Evolutionary conservation across 805 yeast genomes (phyloP).

Genomic region (Candida anglica): DNA sequence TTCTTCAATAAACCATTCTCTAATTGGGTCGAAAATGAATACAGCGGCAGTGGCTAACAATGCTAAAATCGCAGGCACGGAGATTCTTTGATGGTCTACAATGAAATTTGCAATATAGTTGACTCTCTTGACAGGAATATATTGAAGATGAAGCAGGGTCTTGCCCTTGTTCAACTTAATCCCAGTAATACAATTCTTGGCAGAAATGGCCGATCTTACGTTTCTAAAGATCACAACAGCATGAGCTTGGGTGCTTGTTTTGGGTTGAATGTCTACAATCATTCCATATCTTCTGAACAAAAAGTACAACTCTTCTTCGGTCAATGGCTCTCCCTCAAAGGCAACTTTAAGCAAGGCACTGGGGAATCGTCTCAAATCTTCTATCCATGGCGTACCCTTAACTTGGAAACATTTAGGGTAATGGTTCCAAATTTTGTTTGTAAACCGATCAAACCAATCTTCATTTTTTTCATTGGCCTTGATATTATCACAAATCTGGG

Average conservation of each 20-base stretch:
- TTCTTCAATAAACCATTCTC: slow-evolving; percentile 72
- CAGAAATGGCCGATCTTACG: slow-evolving; percentile 70
- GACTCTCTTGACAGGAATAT: slow-evolving; percentile 51
- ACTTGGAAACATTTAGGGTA: slow-evolving; percentile 65
- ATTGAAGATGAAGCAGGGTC: slow-evolving; percentile 64
- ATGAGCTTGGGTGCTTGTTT: slow-evolving; percentile 39
- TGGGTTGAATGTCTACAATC: slow-evolving; percentile 68
- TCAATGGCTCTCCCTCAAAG: slow-evolving; percentile 72
- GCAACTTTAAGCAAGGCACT: slow-evolving; percentile 57
- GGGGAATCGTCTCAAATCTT: slow-evolving; percentile 80
- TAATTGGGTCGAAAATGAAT: slow-evolving; percentile 85
- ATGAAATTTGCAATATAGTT: slow-evolving; percentile 56
- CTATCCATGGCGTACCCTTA: slow-evolving; percentile 94
- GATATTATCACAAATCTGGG: slow-evolving; percentile 46
- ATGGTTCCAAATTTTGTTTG: slow-evolving; percentile 10
- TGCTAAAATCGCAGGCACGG: slow-evolving; percentile 78
- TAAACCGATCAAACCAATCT: slow-evolving; percentile 7
- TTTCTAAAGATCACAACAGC: slow-evolving; percentile 56
- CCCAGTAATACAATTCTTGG: slow-evolving; percentile 89
- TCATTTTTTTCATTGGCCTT: slow-evolving; percentile 12
- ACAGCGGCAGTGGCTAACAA: slow-evolving; percentile 78
- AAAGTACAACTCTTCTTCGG: slow-evolving; percentile 78
- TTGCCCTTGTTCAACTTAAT: slow-evolving; percentile 54
- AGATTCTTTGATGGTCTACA: slow-evolving; percentile 73
- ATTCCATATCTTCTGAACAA: slow-evolving; percentile 84